Evolutionary conservation across 106 monocot genomes (phyloP), one percentile per base, ranked within the genome.

Genomic region (Acorus gramineus): DNA sequence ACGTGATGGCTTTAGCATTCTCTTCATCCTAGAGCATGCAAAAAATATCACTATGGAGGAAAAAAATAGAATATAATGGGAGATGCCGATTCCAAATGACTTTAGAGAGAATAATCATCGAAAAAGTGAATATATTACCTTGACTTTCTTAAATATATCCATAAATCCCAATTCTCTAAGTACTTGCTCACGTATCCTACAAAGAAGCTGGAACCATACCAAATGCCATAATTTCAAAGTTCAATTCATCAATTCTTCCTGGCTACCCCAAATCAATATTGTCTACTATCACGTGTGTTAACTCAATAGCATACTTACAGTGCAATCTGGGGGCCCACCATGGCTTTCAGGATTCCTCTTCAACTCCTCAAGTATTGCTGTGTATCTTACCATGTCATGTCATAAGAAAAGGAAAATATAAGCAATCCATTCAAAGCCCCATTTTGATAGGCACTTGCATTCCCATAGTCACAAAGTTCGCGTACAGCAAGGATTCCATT

Each of bases 111-210:
- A 13, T 10, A 52, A 11, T 10, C 9, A 9, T 28, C 28, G 28
- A 28, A 28, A 28, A 28, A 28, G 28, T 28, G 28, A 28, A 28
- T 28, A 4, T 8, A 55, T 66, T 84, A 95, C 95, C 86, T 95
- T 95, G 47, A 95, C 90, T 62, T 89, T 95, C 79, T 87, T 95
- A 76, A 95, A 95, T 67, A 95, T 95, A 82, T 95, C 94, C 56
- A 12, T 80, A 59, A 95, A 95, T 13, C 94, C 94, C 56, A 95
- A 56, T 75, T 95, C 94, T 82, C 89, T 81, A 46, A 95, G 90
- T 28, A 90, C 65, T 71, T 79, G 80, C 60, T 95, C 94, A 43
- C 94, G 89, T 49, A 95, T 69, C 82, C 84, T 84, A 63, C 94
- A 95, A 51, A 95, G 86, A 79, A 87, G 87, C 90, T 95, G 73